phyloP scores from a whole-genome alignment of 352 stramenopile genomes.

The Phytophthora pseudosyringae region DNA sequence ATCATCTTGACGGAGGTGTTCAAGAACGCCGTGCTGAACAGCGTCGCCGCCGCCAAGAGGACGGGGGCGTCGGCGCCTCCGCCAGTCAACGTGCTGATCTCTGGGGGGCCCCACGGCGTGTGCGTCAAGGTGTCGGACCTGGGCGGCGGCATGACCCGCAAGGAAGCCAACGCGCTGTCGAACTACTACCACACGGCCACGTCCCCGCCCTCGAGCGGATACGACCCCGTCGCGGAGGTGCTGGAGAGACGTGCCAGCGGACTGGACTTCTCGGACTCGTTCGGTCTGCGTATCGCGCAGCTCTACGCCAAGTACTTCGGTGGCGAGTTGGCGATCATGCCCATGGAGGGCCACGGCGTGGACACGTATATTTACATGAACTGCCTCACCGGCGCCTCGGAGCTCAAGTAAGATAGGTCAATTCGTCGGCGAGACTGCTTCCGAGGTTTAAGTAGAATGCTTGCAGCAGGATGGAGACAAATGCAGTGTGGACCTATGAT shows the following conservation, averaged over 20 bases:
- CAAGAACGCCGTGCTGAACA: conserved; percentile 86
- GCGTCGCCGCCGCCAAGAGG: conserved; percentile 45
- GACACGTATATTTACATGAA: conserved; percentile 94
- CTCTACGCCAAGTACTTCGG: conserved; percentile 99
- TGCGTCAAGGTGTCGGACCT: conserved; percentile 87
- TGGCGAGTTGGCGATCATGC: conserved; percentile 98
- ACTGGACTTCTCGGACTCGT: conserved; percentile 79
- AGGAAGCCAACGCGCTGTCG: conserved; percentile 70
- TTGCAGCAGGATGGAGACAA: conserved; percentile 15
- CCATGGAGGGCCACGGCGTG: conserved; percentile 98
- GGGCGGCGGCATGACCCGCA: conserved; percentile 76
- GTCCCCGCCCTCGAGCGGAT: conserved; percentile 32
- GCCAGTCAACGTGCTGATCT: conserved; percentile 66
- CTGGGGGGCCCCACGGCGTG: conserved; percentile 70
- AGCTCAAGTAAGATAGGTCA: conserved; percentile 64
- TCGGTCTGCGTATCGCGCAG: conserved; percentile 91
- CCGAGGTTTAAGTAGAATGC: conserved; percentile 3
- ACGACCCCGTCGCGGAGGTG: conserved; percentile 75
- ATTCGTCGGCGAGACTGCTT: background rate
- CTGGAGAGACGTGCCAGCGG: conserved; percentile 70
- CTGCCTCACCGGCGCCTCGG: conserved; percentile 73
- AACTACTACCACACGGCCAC: conserved; percentile 62
- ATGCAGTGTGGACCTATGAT: conserved; percentile 14
- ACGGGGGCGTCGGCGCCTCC: conserved; percentile 38
- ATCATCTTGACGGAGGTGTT: conserved; percentile 83